Percentiles rank a stretch among this genome's conserved stretches.
Conservation (phyloP, 192 early-diverging fungal species). For the Backusella macrospora region DNA sequence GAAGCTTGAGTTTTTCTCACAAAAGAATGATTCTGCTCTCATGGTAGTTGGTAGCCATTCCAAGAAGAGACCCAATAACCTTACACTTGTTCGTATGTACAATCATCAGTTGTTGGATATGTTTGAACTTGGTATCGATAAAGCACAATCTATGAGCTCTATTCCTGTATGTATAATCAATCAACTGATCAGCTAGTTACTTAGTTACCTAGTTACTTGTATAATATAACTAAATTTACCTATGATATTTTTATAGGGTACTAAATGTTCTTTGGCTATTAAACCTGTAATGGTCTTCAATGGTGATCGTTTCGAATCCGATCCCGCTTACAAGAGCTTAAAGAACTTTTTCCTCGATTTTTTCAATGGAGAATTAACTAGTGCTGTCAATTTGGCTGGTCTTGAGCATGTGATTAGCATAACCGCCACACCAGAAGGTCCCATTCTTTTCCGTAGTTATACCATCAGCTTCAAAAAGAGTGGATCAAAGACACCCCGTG, state of each 20-base stretch:
- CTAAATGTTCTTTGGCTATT: constrained; percentile 82
- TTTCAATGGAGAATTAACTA: constrained; percentile 78
- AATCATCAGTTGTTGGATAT: constrained; percentile 94
- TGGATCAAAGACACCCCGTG: constrained; percentile 81
- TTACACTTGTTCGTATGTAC: constrained; percentile 90
- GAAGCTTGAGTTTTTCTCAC: constrained; percentile 90
- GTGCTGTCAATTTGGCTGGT: constrained; percentile 82
- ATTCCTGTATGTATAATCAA: constrained; percentile 53
- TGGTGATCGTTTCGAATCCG: constrained; percentile 82
- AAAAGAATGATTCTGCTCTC: constrained; percentile 94
- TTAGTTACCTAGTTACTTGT: neutral
- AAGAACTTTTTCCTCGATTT: constrained; percentile 89
- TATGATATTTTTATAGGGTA: constrained; percentile 40
- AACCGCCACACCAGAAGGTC: constrained; percentile 69
- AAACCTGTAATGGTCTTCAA: constrained; percentile 90
- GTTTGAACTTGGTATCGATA: constrained; percentile 88
- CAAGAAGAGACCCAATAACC: constrained; percentile 96
- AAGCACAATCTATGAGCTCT: constrained; percentile 66
- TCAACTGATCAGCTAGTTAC: no score
- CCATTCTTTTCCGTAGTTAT: constrained; percentile 83
- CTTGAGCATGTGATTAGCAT: constrained; percentile 88
- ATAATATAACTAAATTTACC: neutral
- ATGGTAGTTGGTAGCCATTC: constrained; percentile 90
- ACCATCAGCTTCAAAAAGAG: constrained; percentile 85
- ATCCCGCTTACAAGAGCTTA: constrained; percentile 69